Evolutionary conservation across 495 filamentous ascomycete genomes (phyloP).

Genomic region (Extremus antarcticus): DNA sequence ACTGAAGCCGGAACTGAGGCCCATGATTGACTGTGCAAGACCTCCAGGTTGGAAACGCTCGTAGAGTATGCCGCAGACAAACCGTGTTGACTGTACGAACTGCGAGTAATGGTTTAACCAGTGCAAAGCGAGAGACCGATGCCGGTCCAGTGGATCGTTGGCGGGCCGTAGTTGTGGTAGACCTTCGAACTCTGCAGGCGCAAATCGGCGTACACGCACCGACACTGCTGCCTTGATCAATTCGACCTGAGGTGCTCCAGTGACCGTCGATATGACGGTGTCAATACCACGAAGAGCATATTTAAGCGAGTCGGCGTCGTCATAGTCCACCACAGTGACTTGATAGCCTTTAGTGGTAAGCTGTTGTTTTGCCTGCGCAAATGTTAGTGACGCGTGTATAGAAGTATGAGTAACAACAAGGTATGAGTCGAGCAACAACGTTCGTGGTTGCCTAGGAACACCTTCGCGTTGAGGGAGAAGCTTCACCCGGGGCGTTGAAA

Average conservation of each 20-base stretch:
- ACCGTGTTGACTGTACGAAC: slow-evolving; percentile 51
- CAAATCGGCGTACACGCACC: slow-evolving; percentile 54
- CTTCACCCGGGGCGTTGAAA: background rate
- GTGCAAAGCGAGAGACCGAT: slow-evolving; percentile 44
- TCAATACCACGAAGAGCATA: slow-evolving; percentile 59
- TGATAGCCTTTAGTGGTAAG: slow-evolving; percentile 41
- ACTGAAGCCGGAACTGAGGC: slow-evolving; percentile 35
- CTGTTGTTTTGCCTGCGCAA: slow-evolving; percentile 22
- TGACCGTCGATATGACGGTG: slow-evolving; percentile 64
- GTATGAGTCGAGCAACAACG: too few species aligned
- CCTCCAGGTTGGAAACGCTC: slow-evolving; percentile 61
- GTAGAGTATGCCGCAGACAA: slow-evolving; percentile 66
- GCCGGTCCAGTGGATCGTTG: slow-evolving; percentile 42
- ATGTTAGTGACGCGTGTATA: background rate
- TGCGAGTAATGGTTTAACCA: slow-evolving; percentile 44
- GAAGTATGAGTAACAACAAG: too few species aligned
- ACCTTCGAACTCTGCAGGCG: slow-evolving; percentile 68
- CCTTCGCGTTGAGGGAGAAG: too few species aligned
- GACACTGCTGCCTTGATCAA: slow-evolving; percentile 61
- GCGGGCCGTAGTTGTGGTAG: slow-evolving; percentile 33
- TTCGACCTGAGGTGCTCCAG: slow-evolving; percentile 51
- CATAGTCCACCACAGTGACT: slow-evolving; percentile 54
- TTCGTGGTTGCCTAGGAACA: too few species aligned
- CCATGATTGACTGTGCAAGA: slow-evolving; percentile 44
- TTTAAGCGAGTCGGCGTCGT: slow-evolving; percentile 41